Conservation (phyloP, 106 monocot species). For the Narthecium ossifragum region DNA sequence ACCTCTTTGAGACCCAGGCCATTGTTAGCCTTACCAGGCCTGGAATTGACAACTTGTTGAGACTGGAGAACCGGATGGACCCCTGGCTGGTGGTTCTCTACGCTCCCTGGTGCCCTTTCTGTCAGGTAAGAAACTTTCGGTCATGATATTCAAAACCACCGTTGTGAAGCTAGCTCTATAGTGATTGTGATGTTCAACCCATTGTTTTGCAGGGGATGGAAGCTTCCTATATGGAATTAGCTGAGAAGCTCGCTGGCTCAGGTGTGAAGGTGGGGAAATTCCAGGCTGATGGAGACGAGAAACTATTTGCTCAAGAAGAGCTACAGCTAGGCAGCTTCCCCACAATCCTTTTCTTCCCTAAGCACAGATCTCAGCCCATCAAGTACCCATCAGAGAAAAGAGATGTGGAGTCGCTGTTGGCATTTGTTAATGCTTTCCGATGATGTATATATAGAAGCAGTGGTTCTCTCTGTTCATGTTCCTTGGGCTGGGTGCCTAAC, state of each 20-base stretch:
- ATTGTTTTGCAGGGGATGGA: conserved; percentile 61
- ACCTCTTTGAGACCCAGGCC: conserved; percentile 49
- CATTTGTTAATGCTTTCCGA: conserved; percentile 69
- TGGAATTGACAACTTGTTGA: conserved; percentile 77
- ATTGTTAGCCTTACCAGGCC: conserved; percentile 64
- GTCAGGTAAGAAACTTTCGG: conserved; percentile 72
- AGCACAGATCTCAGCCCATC: conserved; percentile 47
- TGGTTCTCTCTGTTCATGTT: no score
- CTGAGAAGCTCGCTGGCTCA: conserved; percentile 51
- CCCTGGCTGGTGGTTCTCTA: conserved; percentile 93
- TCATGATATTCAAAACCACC: no score
- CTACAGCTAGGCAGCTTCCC: conserved; percentile 87
- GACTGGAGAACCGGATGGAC: conserved; percentile 57
- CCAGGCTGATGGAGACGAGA: no score
- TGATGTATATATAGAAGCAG: no score
- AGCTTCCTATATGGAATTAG: conserved; percentile 63
- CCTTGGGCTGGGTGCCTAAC: no score
- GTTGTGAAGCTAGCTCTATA: no score
- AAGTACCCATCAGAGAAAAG: conserved; percentile 92
- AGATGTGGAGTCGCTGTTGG: conserved; percentile 70
- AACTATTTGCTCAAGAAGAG: conserved; percentile 69
- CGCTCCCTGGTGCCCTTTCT: conserved; percentile 93
- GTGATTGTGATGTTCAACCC: no score
- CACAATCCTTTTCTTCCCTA: conserved; percentile 91
- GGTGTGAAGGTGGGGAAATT: conserved; percentile 84